Base-by-base conservation (phyloP, 495 filamentous ascomycete species). In the Oleoguttula mirabilis region DNA sequence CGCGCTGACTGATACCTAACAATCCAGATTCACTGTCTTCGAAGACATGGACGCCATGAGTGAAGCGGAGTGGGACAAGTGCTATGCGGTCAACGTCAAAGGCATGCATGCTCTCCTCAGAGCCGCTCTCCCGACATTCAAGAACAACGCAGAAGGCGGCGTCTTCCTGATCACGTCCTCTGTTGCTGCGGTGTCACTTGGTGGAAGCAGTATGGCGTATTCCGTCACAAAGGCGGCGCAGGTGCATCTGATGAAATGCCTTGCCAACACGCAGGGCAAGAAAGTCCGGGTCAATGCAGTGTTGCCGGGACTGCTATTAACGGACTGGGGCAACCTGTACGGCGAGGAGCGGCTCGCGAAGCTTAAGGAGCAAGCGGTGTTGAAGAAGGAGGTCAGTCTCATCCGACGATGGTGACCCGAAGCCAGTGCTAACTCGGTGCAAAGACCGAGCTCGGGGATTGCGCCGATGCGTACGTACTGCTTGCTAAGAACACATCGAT, bases 51-150 rank as follows among this genome's bases (percentile, higher is more conserved):
- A 76, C 50, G 70, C 74, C 4, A 66, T 79, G 57, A 62, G 63
- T 23, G 69, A 77, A 21, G 69, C 69, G 4, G 81, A 84, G 22
- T 87, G 81, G 80, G 79, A 84, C 48, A 79, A 70, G 70, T 82
- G 77, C 59, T 84, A 71, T 69, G 64, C 70, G 6, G 66, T 76
- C 41, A 82, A 87, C 51, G 77, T 80, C 47, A 82, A 84, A 60
- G 73, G 70, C 14, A 70, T 76, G 32, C 44, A 78, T 34, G 66
- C 75, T 34, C 67, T 84, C 12, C 66, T 82, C 52, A 72, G 73
- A 41, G 71, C 65, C 22, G 79, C 77, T 19, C 48, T 74, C 42
- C 70, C 79, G 10, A 76, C 70, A 0, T 80, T 85, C 57, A 77
- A 81, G 37, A 60, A 66, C 0, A 87, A 84, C 39, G 58, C 70